Conservation (phyloP, 1,284 basidiomycete species). For the Austroboletus novae-zelandiae region DNA sequence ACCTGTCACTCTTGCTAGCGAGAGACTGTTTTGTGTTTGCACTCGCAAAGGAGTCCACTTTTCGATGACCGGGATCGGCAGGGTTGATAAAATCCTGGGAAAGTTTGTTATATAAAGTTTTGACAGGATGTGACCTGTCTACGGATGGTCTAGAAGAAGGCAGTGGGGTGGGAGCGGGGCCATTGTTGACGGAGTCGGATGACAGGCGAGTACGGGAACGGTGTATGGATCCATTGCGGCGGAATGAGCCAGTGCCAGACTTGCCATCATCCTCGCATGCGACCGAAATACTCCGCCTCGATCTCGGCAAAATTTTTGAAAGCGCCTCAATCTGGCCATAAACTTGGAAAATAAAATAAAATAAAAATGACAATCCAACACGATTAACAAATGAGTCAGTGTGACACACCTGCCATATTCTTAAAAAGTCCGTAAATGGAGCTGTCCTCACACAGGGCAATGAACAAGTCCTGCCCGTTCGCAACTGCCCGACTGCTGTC, state of each 20-base stretch:
- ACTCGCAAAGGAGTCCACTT: slow-evolving; percentile 52
- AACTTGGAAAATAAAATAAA: slow-evolving; percentile 41
- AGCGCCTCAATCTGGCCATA: slow-evolving; percentile 75
- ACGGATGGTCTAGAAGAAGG: slow-evolving; percentile 48
- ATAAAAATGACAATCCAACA: slow-evolving; percentile 13
- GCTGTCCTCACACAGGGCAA: slow-evolving; percentile 85
- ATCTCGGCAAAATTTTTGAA: slow-evolving; percentile 48
- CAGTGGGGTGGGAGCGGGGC: slow-evolving; percentile 22
- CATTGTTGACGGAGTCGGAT: slow-evolving; percentile 28
- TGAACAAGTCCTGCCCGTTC: slow-evolving; percentile 76
- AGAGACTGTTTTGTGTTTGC: slow-evolving; percentile 42
- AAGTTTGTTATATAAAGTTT: slow-evolving; percentile 50
- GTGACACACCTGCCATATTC: slow-evolving; percentile 70
- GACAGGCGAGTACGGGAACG: slow-evolving; percentile 28
- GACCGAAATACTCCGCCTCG: slow-evolving; percentile 68
- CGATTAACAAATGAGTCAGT: slow-evolving; percentile 6
- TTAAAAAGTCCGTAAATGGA: slow-evolving; percentile 81
- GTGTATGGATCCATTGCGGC: slow-evolving; percentile 25
- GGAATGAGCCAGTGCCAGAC: slow-evolving; percentile 18
- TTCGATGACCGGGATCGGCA: slow-evolving; percentile 45
- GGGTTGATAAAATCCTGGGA: slow-evolving; percentile 43
- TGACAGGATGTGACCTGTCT: slow-evolving; percentile 57
- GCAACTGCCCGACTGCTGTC: slow-evolving; percentile 80
- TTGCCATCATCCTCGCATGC: slow-evolving; percentile 40
- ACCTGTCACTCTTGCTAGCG: slow-evolving; percentile 33